Evolutionary conservation across 768 basidiomycete genomes (phyloP), one percentile per base, ranked within the genome.

Genomic region (Infundibulicybe gibba): DNA sequence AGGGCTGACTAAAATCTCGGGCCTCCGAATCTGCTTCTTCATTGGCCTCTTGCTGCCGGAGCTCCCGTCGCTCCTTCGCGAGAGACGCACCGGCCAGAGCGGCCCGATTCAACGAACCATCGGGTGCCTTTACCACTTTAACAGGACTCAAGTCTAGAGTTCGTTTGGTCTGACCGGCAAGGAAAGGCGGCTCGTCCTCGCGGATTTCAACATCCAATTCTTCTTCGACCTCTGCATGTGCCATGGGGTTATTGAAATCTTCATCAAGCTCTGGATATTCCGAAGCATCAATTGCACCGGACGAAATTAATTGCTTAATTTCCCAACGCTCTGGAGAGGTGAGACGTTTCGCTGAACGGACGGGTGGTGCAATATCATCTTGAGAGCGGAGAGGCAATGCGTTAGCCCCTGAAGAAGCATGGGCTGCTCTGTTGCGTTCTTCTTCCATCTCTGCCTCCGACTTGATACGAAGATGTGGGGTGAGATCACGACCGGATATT

Each of bases 241-340:
- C 83, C 59, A 80, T 74, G 1, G 87, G 83, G 57, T 90, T 85
- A 45, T 65, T 77, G 61, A 87, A 80, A 49, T 93, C 90, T 56
- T 94, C 92, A 52, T 94, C 90, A 43, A 97, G 72, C 25, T 95
- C 90, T 2, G 93, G 94, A 58, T 94, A 95, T 63, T 98, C 97
- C 3, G 94, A 87, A 10, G 94, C 87, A 53, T 85, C 84, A 45
- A 97, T 79, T 13, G 85, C 90, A 37, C 97, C 97, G 25, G 94
- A 97, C 1, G 97, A 90, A 46, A 98, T 97, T 47, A 99, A 81
- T 63, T 98, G 97, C 66, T 98, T 97, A 67, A 99, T 94, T 71
- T 99, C 97, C 94, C 97, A 99, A 21, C 97, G 83, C 65, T 99
- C 97, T 1, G 97, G 97, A 6, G 90, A 94, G 1, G 94, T 94